Evolutionary conservation across 345 rosid genomes (phyloP), one percentile per base, ranked within the genome.

Genomic region (Litchi chinensis): DNA sequence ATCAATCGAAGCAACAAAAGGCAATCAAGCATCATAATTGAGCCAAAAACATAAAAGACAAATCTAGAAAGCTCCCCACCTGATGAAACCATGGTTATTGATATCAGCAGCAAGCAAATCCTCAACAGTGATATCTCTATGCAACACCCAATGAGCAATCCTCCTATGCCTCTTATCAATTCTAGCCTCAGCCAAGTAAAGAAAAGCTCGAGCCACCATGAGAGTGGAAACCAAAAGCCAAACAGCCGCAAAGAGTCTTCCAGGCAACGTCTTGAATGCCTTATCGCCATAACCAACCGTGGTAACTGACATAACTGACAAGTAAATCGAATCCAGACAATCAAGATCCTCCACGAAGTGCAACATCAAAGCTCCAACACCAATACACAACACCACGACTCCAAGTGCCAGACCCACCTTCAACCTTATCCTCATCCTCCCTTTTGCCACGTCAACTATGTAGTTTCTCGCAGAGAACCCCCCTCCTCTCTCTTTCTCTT

Each of bases 301-400:
- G 0, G 97, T 93, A 1, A 93, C 95, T 5, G 97, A 93, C 95
- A 93, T 90, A 70, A 93, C 95, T 26, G 97, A 86, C 80, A 91
- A 77, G 75, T 93, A 93, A 81, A 93, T 74, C 41, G 97, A 89
- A 71, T 93, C 95, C 24, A 91, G 48, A 78, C 89, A 87, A 63
- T 72, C 85, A 78, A 93, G 71, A 6, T 48, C 88, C 79, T 93
- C 97, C 76, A 91, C 84, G 46, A 85, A 90, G 77, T 77, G 84
- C 73, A 93, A 77, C 68, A 90, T 88, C 76, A 81, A 41, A 54
- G 92, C 56, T 5, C 97, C 97, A 10, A 90, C 13, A 0, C 91
- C 93, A 18, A 91, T 79, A 69, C 90, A 91, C 59, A 91, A 65
- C 59, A 93, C 86, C 77, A 93, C 95, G 52, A 86, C 92, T 56